These are phyloP conservation scores for Aspergillus aculeatinus DNA, from an alignment of 2,329 filamentous ascomycete species.

Conservation along the genomic window DNA sequence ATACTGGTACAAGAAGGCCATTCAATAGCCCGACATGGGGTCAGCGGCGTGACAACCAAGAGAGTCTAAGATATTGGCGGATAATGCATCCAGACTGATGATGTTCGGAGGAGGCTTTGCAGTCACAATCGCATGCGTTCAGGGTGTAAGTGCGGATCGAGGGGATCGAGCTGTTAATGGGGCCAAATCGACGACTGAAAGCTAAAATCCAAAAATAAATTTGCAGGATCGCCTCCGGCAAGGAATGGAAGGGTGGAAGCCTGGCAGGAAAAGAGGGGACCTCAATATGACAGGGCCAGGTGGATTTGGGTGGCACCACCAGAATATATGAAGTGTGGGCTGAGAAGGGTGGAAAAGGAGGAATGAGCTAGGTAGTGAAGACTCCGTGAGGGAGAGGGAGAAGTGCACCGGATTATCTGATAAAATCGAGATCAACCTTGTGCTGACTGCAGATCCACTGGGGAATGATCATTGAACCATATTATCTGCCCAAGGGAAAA, in stretches of 20 bases:
- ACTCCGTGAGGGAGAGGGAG: not conserved
- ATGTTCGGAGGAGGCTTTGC: not conserved
- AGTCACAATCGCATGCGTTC: not conserved
- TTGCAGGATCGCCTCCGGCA: not conserved
- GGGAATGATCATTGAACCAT: not conserved
- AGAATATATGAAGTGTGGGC: not conserved
- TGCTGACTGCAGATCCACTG: not conserved
- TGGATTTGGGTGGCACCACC: not conserved
- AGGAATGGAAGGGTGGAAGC: not conserved
- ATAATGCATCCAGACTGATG: not conserved
- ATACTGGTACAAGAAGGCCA: not conserved
- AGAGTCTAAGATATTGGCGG: not conserved
- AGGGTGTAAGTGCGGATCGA: not conserved
- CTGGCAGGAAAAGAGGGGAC: not conserved
- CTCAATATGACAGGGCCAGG: not conserved
- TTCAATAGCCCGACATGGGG: not conserved
- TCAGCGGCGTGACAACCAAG: not conserved
- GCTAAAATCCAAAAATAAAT: not conserved
- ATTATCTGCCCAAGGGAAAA: not conserved
- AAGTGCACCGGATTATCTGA: not conserved
- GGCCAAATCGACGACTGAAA: not conserved
- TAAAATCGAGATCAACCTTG: not conserved
- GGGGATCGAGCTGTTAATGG: not conserved
- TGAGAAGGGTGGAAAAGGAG: not conserved
- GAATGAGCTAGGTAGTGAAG: not conserved